Evolutionary conservation across 2,329 filamentous ascomycete genomes (phyloP).

Genomic region (Coniochaeta sp.): DNA sequence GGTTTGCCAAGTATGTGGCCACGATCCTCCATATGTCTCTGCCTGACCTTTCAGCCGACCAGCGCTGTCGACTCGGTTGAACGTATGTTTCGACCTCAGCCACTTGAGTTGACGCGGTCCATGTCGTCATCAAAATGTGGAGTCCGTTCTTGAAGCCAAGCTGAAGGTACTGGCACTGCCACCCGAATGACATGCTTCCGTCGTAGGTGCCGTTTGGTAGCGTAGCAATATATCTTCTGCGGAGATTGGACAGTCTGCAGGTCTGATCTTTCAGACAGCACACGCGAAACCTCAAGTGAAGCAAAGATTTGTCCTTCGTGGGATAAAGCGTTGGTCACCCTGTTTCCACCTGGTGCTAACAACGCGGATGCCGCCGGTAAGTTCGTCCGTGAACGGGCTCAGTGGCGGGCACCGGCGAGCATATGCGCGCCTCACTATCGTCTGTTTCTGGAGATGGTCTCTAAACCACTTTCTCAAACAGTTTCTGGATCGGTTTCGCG

Average conservation of each 20-base stretch:
- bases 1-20: background rate
- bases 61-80: background rate
- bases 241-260: background rate
- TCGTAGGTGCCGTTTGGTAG: no score
- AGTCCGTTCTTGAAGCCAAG: background rate
- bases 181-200: background rate
- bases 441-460: background rate
- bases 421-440: background rate
- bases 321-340: no score
- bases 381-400: no score
- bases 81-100: background rate
- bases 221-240: background rate
- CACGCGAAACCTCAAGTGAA: no score
- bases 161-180: background rate
- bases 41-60: background rate
- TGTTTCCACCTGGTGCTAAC: no score
- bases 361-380: no score
- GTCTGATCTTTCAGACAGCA: background rate
- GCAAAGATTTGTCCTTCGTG: no score
- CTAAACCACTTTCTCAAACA: slow-evolving; percentile 68
- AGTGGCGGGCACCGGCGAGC: background rate
- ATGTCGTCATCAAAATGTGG: background rate
- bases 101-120: background rate
- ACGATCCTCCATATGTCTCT: background rate
- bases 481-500: slow-evolving; percentile 79